Evolutionary conservation across 805 yeast species (phyloP), one percentile per base, ranked within the genome.

Genomic region (Candida insectalens): DNA sequence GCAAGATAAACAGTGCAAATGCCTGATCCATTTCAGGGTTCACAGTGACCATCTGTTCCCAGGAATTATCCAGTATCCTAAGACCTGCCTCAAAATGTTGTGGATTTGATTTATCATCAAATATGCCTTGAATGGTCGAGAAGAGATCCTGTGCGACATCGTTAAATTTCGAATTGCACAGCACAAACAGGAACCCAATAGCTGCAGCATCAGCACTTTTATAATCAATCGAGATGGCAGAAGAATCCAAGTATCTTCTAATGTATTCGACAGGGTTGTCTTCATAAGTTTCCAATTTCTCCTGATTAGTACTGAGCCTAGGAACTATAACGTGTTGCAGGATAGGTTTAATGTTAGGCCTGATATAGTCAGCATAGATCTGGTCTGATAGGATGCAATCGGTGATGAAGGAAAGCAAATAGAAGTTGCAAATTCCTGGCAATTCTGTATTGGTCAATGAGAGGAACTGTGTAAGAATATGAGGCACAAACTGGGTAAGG

Each of bases 231-330:
- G 62, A 64, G 27, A 74, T 7, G 12, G 13, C 14, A 7, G 28
- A 10, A 14, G 34, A 35, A 15, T 25, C 27, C 10, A 39, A 67
- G 35, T 71, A 71, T 34, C 77, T 64, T 53, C 84, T 83, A 36
- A 89, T 75, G 53, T 84, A 92, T 51, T 87, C 96, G 36, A 74
- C 80, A 3, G 96, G 96, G 46, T 88, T 96, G 40, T 70, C 75
- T 41, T 85, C 94, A 59, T 83, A 88, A 4, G 72, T 57, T 43
- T 83, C 94, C 36, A 84, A 60, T 14, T 75, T 73, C 5, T 69
- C 75, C 35, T 76, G 77, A 6, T 70, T 65, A 2, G 92, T 82
- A 43, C 87, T 73, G 37, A 89, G 57, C 36, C 81, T 59, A 2
- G 95, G 95, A 56, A 70, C 80, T 7, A 89, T 67, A 36, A 89